Conservation (phyloP, 2,329 filamentous ascomycete genomes). For the Nemania abortiva region DNA sequence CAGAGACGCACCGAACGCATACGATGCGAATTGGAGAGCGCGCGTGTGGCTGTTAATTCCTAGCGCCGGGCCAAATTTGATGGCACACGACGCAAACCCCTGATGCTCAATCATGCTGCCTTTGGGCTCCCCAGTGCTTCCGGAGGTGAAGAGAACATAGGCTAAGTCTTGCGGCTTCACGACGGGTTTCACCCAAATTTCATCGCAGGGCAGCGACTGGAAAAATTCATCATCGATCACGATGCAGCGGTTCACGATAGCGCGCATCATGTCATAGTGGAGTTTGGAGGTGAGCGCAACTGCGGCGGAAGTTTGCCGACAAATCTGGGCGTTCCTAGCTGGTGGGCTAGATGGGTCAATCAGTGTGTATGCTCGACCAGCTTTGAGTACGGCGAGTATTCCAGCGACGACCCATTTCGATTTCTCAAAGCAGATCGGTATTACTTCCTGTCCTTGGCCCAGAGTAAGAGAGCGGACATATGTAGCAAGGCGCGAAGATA, state of each 20-base stretch:
- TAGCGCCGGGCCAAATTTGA: conserved; percentile 16
- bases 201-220: conserved; percentile 11
- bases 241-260: conserved; percentile 19
- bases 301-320: conserved; percentile 27
- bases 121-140: conserved; percentile 30
- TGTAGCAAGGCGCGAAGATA: conserved; percentile 20
- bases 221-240: conserved; percentile 26
- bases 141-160: conserved; percentile 25
- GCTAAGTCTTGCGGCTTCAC: conserved; percentile 15
- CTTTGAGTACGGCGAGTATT: conserved; percentile 29
- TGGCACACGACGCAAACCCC: conserved; percentile 14
- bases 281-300: conserved; percentile 26
- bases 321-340: conserved; percentile 22
- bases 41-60: conserved; percentile 14
- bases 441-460: conserved; percentile 1
- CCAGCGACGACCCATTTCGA: conserved; percentile 28
- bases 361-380: conserved; percentile 22
- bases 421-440: conserved; percentile 30
- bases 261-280: conserved; percentile 7
- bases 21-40: conserved; percentile 29
- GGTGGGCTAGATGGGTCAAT: conserved; percentile 18
- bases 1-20: conserved; percentile 23
- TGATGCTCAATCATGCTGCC: conserved; percentile 24
- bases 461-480: conserved; percentile 18
- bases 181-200: conserved; percentile 2